Conservation (phyloP, 2,329 filamentous ascomycete species). For the Neofusicoccum sp. region DNA sequence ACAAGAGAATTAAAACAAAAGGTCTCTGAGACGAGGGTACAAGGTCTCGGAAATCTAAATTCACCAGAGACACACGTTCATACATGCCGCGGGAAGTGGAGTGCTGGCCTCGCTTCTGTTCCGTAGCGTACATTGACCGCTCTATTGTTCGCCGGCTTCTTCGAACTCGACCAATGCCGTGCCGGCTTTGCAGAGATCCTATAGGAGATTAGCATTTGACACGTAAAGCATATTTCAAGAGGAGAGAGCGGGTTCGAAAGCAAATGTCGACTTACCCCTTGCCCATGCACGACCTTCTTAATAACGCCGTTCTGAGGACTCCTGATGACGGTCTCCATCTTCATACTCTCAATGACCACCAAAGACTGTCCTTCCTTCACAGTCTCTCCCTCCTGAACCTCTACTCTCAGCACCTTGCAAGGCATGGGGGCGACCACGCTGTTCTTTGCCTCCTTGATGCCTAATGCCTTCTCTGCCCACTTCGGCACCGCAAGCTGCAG, state of each 20-base stretch:
- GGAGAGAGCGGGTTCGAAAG: background rate
- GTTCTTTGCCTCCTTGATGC: slow-evolving; percentile 75
- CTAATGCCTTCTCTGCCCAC: slow-evolving; percentile 88
- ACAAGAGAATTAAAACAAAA: no score
- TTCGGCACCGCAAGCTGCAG: slow-evolving; percentile 61
- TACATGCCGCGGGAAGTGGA: no score
- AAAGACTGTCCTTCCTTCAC: slow-evolving; percentile 86
- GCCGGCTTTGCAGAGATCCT: slow-evolving; percentile 49
- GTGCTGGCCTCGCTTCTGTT: no score
- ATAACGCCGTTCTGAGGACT: slow-evolving; percentile 53
- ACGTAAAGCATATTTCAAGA: no score
- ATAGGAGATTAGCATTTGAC: background rate
- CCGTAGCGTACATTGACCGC: no score
- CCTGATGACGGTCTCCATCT: slow-evolving; percentile 60
- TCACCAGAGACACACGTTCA: no score
- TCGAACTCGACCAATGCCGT: slow-evolving; percentile 50
- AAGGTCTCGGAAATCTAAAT: no score
- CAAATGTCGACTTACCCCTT: slow-evolving; percentile 43
- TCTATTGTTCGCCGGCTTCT: slow-evolving; percentile 23
- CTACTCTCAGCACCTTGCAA: slow-evolving; percentile 90
- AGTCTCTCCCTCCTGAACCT: slow-evolving; percentile 77
- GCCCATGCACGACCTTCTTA: slow-evolving; percentile 51
- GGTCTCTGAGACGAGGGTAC: no score
- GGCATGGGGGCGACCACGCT: slow-evolving; percentile 95
- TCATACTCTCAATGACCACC: slow-evolving; percentile 67